A percentile compares a stretch with the other conserved stretches of the same genome.
phyloP scores from a whole-genome alignment of 1,139 yeast genomes.

The Geotrichum candidum region DNA sequence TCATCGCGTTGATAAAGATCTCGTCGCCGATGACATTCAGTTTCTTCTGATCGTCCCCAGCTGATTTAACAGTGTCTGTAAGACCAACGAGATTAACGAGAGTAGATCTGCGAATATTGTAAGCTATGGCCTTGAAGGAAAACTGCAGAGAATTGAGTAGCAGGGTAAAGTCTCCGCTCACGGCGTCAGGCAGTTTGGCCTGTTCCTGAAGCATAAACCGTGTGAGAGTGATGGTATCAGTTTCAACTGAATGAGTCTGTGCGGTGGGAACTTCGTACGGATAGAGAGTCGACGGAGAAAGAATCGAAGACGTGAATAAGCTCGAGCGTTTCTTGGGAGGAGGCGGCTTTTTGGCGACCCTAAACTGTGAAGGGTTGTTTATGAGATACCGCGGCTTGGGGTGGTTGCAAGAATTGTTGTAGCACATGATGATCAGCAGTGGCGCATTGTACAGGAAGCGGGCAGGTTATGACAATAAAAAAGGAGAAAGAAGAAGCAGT shows the following conservation, averaged over 20 bases:
- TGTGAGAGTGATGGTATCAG: slow-evolving; percentile 85
- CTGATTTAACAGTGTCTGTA: slow-evolving; percentile 73
- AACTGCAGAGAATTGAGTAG: slow-evolving; percentile 83
- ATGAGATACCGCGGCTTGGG: not conserved
- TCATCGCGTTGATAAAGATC: slow-evolving; percentile 94
- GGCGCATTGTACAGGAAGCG: not conserved
- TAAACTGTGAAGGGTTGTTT: not conserved
- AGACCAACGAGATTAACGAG: slow-evolving; percentile 85
- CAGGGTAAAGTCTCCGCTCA: slow-evolving; percentile 87
- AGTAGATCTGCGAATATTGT: slow-evolving; percentile 92
- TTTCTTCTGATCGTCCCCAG: slow-evolving; percentile 95
- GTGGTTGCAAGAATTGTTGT: not conserved
- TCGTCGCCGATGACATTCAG: slow-evolving; percentile 96
- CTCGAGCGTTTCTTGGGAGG: not conserved
- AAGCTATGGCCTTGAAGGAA: slow-evolving; percentile 94
- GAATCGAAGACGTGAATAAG: not conserved
- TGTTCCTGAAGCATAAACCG: slow-evolving; percentile 85
- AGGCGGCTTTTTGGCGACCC: not conserved
- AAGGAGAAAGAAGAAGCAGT: not conserved
- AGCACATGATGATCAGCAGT: not conserved
- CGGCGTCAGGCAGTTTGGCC: slow-evolving; percentile 46
- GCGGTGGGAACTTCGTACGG: not conserved
- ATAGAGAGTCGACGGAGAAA: not conserved
- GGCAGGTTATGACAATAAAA: not conserved
- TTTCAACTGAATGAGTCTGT: slow-evolving; percentile 28